Evolutionary conservation across 2,329 filamentous ascomycete species (phyloP).

Genomic region (Arthrobotrys pseudoclavata): DNA sequence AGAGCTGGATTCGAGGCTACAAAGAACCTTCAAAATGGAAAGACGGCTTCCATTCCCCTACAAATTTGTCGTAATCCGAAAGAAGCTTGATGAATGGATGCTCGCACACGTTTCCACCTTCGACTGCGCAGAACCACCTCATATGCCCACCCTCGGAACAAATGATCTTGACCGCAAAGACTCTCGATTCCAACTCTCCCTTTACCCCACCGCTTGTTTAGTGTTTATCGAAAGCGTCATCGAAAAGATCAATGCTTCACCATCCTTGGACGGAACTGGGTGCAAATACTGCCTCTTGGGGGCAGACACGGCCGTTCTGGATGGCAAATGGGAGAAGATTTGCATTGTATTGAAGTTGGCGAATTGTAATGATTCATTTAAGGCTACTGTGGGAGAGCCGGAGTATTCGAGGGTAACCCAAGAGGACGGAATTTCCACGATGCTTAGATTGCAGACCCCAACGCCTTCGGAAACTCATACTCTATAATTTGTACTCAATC

Average conservation of each 20-base stretch:
- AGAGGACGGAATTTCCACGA: neutral
- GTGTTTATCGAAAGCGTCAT: constrained; percentile 6
- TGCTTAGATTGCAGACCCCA: neutral
- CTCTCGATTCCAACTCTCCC: neutral
- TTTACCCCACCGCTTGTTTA: neutral
- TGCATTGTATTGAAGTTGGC: constrained; percentile 19
- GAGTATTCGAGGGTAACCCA: neutral
- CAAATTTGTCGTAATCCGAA: constrained; percentile 23
- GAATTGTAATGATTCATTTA: constrained; percentile 13
- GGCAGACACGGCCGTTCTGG: neutral
- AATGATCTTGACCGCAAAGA: neutral
- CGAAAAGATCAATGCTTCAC: constrained; percentile 16
- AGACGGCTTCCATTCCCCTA: constrained; percentile 31
- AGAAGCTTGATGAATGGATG: constrained; percentile 8
- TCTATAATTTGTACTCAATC: too few species aligned
- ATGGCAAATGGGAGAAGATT: neutral
- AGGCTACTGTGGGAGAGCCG: neutral
- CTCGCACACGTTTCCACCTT: constrained; percentile 13
- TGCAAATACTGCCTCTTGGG: constrained; percentile 29
- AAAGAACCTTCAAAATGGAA: too few species aligned
- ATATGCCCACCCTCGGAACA: neutral
- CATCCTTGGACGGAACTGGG: constrained; percentile 18
- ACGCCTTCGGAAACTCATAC: too few species aligned
- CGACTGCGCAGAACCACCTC: constrained; percentile 4
- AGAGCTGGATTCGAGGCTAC: too few species aligned